Base-by-base conservation (phyloP, 2,329 filamentous ascomycete species). In the Ascochyta lentis region DNA sequence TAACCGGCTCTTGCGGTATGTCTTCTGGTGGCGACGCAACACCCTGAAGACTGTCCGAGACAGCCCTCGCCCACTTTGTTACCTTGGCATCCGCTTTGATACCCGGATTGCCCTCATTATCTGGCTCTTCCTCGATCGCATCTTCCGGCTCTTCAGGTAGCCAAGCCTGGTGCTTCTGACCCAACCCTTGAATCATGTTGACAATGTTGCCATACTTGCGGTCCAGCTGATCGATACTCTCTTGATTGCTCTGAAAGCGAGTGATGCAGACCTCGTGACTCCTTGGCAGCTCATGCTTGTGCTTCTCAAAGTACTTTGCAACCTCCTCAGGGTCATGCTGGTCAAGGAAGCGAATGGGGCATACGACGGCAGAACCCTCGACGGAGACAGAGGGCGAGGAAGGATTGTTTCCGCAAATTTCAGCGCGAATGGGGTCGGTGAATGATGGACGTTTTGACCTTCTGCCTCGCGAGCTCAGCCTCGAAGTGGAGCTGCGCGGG, bases 241-340 rank as follows among this genome's bases (percentile, higher is more conserved):
- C 85, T 66, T 94, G 89, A 69, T 93, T 94, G 75, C 86, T 89
- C 77, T 96, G 91, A 72, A 96, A 96, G 54, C 93, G 86, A 69
- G 90, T 88, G 58, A 98, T 87, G 75, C 94, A 98, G 40, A 97
- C 86, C 72, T 96, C 92, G 76, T 98, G 94, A 73, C 92, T 97
- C 66, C 94, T 86, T 9, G 94, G 94, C 49, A 98, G 85, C 75
- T 96, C 90, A 76, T 98, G 93, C 75, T 97, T 97, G 79, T 97
- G 93, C 48, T 88, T 92, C 74, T 97, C 91, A 69, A 98, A 92
- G 74, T 96, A 98, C 69, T 90, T 86, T 13, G 94, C 94, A 59
- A 98, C 89, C 72, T 97, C 93, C 78, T 96, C 91, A 2, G 94
- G 91, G 2, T 92, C 92, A 71, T 96, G 93, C 74, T 96, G 89